Evolutionary conservation across 2,329 filamentous ascomycete genomes (phyloP).

Genomic region (Verticillium nonalfalfae): DNA sequence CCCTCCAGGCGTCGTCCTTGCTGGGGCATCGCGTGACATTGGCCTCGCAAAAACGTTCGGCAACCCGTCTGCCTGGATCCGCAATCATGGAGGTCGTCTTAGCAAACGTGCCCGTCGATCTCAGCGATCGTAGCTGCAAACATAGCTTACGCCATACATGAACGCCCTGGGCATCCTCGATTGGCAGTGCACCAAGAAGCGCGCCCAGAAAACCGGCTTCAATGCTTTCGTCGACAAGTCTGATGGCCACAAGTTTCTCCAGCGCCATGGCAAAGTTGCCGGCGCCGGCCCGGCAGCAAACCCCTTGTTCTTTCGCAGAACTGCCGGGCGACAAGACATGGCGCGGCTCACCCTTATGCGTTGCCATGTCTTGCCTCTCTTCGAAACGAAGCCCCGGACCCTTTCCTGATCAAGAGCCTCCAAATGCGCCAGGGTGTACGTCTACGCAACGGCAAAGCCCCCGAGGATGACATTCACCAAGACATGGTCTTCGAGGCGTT

Average conservation of each 20-base stretch:
- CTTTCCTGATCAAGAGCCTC: slow-evolving; percentile 26
- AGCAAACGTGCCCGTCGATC: slow-evolving; percentile 30
- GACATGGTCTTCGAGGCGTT: slow-evolving; percentile 13
- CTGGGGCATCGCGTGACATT: too few relatives aligned
- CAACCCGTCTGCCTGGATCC: too few relatives aligned
- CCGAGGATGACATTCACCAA: slow-evolving; percentile 14
- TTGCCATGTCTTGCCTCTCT: slow-evolving; percentile 18
- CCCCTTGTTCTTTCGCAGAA: background rate
- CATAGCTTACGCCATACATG: slow-evolving; percentile 33
- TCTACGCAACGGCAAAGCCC: slow-evolving; percentile 6
- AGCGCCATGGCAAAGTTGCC: slow-evolving; percentile 21
- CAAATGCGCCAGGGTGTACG: slow-evolving; percentile 21
- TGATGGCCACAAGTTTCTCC: slow-evolving; percentile 37
- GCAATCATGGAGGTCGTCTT: slow-evolving; percentile 39
- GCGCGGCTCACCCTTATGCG: slow-evolving; percentile 23
- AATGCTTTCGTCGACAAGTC: slow-evolving; percentile 33
- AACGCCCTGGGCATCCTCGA: slow-evolving; percentile 29
- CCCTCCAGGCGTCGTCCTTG: too few relatives aligned
- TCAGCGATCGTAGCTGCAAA: slow-evolving; percentile 29
- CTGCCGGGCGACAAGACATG: slow-evolving; percentile 8
- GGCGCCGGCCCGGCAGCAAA: slow-evolving; percentile 3
- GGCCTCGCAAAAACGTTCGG: too few relatives aligned
- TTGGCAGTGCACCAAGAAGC: slow-evolving; percentile 36
- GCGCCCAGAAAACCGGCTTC: slow-evolving; percentile 24
- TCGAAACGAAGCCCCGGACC: slow-evolving; percentile 28